Base-by-base conservation (phyloP, 2,329 filamentous ascomycete genomes). In the Colletotrichum sp. region DNA sequence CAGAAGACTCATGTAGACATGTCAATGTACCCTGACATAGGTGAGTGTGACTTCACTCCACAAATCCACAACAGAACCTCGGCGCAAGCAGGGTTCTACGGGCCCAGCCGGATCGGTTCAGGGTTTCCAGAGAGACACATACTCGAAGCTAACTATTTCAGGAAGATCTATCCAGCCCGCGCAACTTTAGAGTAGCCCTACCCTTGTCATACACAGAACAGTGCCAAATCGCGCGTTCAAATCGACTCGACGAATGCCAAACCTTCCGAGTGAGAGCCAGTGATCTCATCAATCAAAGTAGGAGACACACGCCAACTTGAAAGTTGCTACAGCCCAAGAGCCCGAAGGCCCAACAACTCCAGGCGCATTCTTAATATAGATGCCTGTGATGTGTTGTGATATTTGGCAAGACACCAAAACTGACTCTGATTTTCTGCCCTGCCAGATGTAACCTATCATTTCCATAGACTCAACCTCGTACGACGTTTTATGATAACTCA, bases 301-400 rank as follows among this genome's bases (percentile, higher is more conserved):
- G 8, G 39, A 44, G 18, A 44, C 39, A n/a, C 4, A 44, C 6
- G 10, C 8, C 18, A n/a, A 44, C 8, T 2, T 44, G 8, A 44
- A n/a, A 6, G 3, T n/a, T 10, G 1, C 18, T n/a, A n/a, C 8
- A 44, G 9, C 39, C 9, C 18, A 49, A 49, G 8, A 1, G 18
- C 39, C 3, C 18, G 6, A 18, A 6, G 0, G 4, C 16, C 16
- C 36, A 9, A 9, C 1, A 39, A 18, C 0, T 39, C 16, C 16
- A 9, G 16, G 16, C 0, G 0, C 8, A 39, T 39, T 39, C 36
- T 18, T 18, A 1, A 39, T 39, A 8, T 39, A 2, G 36, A 0
- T 18, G 16, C 8, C 16, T 39, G 16, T 39, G 36, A 39, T 39
- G 16, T 9, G 16, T 39, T 18, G 16, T 18, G 36, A 0, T 2